Conservation (phyloP, 805 yeast genomes). For the Metschnikowia corniflorae region DNA sequence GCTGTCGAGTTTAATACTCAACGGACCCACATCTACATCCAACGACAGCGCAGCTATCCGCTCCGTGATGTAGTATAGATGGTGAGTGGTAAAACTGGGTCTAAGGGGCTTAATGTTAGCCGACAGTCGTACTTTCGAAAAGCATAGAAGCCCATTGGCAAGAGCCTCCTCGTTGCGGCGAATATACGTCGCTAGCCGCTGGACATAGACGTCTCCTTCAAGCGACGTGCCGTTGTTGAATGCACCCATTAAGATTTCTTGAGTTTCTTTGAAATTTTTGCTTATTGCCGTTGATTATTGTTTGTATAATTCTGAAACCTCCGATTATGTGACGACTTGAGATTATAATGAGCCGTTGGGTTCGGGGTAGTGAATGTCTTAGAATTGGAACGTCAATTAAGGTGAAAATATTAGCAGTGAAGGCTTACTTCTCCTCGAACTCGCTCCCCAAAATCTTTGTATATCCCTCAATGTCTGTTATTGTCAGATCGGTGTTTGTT, state of each 20-base stretch:
- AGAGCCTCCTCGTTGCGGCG: slow-evolving; percentile 55
- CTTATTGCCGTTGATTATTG: neutral
- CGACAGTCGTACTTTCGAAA: slow-evolving; percentile 35
- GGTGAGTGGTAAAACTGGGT: slow-evolving; percentile 58
- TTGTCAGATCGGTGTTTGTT: slow-evolving; percentile 9
- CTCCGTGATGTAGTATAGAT: slow-evolving; percentile 58
- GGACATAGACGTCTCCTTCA: slow-evolving; percentile 58
- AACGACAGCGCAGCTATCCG: slow-evolving; percentile 47
- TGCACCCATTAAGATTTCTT: slow-evolving; percentile 13
- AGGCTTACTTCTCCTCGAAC: too few species aligned
- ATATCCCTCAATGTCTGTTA: neutral
- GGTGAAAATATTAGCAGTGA: too few species aligned
- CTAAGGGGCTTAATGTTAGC: slow-evolving; percentile 48
- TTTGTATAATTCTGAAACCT: too few species aligned
- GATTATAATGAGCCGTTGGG: too few species aligned
- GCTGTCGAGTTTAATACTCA: slow-evolving; percentile 55
- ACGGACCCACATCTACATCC: slow-evolving; percentile 57
- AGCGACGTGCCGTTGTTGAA: slow-evolving; percentile 32
- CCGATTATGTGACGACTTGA: too few species aligned
- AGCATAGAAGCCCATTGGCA: slow-evolving; percentile 56
- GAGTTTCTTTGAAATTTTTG: neutral
- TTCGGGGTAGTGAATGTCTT: too few species aligned
- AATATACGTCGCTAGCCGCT: slow-evolving; percentile 50
- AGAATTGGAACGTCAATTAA: too few species aligned
- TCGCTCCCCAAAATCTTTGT: too few species aligned